phyloP scores from a whole-genome alignment of 164 flowering plant genomes.

The Aristolochia californica region DNA sequence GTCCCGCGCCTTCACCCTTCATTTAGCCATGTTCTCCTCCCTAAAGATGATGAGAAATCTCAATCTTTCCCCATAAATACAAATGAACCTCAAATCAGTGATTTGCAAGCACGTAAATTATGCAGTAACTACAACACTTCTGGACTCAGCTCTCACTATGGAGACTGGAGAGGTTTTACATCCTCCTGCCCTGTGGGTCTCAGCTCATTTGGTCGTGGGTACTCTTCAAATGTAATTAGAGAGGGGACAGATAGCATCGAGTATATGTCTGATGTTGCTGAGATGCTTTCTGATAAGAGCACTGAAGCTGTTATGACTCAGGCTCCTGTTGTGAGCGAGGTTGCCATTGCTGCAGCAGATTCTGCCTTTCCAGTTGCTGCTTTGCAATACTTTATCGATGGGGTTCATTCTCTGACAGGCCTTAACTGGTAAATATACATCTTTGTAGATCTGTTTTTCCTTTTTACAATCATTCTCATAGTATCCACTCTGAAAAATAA shows the following conservation, averaged over 20 bases:
- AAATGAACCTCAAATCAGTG: slow-evolving; percentile 6
- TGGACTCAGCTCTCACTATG: slow-evolving; percentile 20
- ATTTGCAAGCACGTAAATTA: slow-evolving; percentile 9
- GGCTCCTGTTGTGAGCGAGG: slow-evolving; percentile 58
- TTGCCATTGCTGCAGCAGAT: slow-evolving; percentile 85
- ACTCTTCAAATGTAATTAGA: slow-evolving; percentile 46
- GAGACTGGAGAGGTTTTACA: slow-evolving; percentile 11
- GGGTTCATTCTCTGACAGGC: slow-evolving; percentile 60
- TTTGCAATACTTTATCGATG: slow-evolving; percentile 70
- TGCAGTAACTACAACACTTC: slow-evolving; percentile 10
- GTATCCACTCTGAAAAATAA: too few species aligned
- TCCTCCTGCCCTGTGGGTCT: slow-evolving; percentile 9
- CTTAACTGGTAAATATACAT: slow-evolving; percentile 47
- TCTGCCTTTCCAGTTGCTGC: slow-evolving; percentile 59
- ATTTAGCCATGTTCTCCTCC: slow-evolving; percentile 23
- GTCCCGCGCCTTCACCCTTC: slow-evolving; percentile 35
- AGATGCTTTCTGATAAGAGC: slow-evolving; percentile 35
- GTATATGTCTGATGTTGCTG: slow-evolving; percentile 39
- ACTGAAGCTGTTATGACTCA: slow-evolving; percentile 35
- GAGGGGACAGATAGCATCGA: slow-evolving; percentile 36
- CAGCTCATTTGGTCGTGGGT: slow-evolving; percentile 22
- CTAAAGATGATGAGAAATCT: slow-evolving; percentile 21
- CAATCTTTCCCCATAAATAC: slow-evolving; percentile 7
- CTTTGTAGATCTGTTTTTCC: too few species aligned
- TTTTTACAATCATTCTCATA: background rate